Percentiles rank a stretch among this genome's conserved stretches.
Conservation (phyloP, 257 asterid species). For the Nicotiana undulata region DNA sequence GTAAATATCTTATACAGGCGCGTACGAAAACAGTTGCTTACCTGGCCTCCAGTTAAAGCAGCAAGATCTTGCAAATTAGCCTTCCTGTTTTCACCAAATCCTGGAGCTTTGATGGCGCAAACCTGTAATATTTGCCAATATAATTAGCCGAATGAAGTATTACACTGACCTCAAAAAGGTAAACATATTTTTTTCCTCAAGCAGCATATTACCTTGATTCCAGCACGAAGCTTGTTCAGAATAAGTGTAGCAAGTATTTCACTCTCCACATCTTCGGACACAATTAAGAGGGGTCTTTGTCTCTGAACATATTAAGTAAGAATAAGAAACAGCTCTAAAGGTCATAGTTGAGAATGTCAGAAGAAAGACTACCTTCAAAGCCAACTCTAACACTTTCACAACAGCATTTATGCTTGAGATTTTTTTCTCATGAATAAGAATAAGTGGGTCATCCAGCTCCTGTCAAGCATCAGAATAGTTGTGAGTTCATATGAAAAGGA, state of each 20-base stretch:
- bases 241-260: slow-evolving; percentile 51
- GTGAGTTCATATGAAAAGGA: background rate
- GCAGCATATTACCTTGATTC: slow-evolving; percentile 32
- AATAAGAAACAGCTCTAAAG: background rate
- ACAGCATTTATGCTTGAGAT: slow-evolving; percentile 31
- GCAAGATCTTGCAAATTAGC: slow-evolving; percentile 49
- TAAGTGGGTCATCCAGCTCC: slow-evolving; percentile 54
- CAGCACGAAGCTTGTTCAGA: slow-evolving; percentile 55
- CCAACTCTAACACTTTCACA: slow-evolving; percentile 41
- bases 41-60: slow-evolving; percentile 51
- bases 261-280: slow-evolving; percentile 50
- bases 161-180: background rate
- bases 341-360: background rate
- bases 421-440: slow-evolving; percentile 54
- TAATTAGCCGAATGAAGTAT: background rate
- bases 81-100: slow-evolving; percentile 60
- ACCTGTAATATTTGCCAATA: slow-evolving; percentile 25
- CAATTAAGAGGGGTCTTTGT: slow-evolving; percentile 48
- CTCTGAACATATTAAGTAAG: slow-evolving; percentile 16
- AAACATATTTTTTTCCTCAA: background rate
- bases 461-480: background rate
- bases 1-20: background rate
- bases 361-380: slow-evolving; percentile 33
- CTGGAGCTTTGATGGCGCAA: slow-evolving; percentile 63
- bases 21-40: slow-evolving; percentile 9